Base-by-base conservation (phyloP, 805 yeast species). In the Ogataea neopini region DNA sequence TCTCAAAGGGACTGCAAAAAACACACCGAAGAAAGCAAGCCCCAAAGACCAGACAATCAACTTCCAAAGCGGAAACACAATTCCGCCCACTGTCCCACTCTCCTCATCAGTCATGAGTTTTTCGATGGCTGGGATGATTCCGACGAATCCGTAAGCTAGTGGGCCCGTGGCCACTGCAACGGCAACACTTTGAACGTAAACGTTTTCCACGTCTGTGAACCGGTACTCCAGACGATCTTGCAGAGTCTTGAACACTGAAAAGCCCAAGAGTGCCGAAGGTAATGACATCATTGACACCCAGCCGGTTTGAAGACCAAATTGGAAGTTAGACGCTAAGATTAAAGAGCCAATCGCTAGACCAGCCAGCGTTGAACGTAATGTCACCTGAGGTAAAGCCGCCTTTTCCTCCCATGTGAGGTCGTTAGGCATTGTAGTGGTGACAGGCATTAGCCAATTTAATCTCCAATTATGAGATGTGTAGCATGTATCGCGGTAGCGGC, bases 231-330 rank as follows among this genome's bases (percentile, higher is more conserved):
- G 45, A 4, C 53, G 46, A 1, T 54, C 43, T 19, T 73, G 72
- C 2, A 84, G 57, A 3, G 80, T 69, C 57, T 83, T 88, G 72
- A 91, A 92, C 15, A 86, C 71, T 0, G 97, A 86, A 64, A 82
- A 91, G 0, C 96, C 97, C 20, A 92, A 68, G 44, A 92, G 67
- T 0, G 98, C 97, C 4, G 96, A 85, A 0, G 99, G 98, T 45
- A 92, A 72, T 18, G 96, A 87, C 99, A 92, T 94, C 99, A 92
- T 92, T 9, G 97, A 89, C 5, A 94, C 97, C 99, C 99, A 92
- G 1, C 99, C 99, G 0, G 97, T 92, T 63, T 92, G 99, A 17
- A 92, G 72, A 1, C 98, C 99, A 64, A 92, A 92, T 63, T 92
- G 98, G 69, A 94, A 94, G 66, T 92, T 92, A 3, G 97, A 88